phyloP scores from a whole-genome alignment of 352 stramenopile species.

The Aphanomyces astaci region DNA sequence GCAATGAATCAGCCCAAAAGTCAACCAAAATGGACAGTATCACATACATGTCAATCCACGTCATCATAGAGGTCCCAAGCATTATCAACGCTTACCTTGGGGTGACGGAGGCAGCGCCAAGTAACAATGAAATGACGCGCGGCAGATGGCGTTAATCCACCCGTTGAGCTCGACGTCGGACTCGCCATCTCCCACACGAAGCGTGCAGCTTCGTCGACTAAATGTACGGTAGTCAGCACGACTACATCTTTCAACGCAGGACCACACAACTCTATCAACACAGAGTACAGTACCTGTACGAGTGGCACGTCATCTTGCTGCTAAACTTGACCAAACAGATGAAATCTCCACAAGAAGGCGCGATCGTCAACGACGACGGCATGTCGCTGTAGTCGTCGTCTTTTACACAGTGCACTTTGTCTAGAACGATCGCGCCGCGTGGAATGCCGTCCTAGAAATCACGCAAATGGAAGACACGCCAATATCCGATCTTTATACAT shows the following conservation, averaged over 20 bases:
- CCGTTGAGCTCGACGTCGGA: constrained; percentile 28
- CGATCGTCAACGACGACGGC: constrained; percentile 61
- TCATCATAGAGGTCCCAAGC: no score
- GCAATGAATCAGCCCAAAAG: no score
- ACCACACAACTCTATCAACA: background rate
- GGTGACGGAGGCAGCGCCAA: constrained; percentile 27
- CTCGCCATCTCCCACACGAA: constrained; percentile 57
- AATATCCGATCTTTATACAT: no score
- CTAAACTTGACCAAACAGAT: constrained; percentile 71
- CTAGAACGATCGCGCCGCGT: constrained; percentile 56
- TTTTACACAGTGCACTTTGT: constrained; percentile 56
- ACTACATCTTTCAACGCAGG: no score
- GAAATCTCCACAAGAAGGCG: constrained; percentile 45
- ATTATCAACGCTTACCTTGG: no score
- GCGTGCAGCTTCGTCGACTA: constrained; percentile 31
- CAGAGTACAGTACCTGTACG: constrained; percentile 37
- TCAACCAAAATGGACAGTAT: no score
- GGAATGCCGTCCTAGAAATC: constrained; percentile 44
- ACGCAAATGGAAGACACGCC: no score
- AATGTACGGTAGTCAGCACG: no score
- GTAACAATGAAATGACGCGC: constrained; percentile 64
- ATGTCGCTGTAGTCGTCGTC: constrained; percentile 38
- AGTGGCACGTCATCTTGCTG: constrained; percentile 55
- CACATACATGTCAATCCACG: no score
- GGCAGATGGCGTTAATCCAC: constrained; percentile 63